These are phyloP conservation scores for Coniochaeta hoffmannii DNA, from an alignment of 2,329 filamentous ascomycete genomes.

Conservation along the genomic window DNA sequence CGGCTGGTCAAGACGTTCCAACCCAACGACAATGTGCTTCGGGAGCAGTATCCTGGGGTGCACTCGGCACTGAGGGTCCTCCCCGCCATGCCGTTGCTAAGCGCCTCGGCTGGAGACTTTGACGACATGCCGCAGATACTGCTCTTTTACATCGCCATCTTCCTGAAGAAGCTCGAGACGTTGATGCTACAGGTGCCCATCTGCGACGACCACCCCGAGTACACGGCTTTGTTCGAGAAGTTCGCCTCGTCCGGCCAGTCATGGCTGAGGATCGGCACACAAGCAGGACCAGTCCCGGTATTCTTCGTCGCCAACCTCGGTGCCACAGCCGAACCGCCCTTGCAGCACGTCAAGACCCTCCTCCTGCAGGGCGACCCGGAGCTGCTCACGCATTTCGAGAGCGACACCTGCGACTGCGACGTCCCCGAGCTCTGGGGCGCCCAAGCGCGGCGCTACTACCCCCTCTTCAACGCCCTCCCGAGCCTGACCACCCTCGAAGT, in stretches of 20 bases:
- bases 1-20: constrained; percentile 9
- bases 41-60: background rate
- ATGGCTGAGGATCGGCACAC: too few relatives aligned
- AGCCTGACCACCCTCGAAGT: constrained; percentile 16
- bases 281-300: too few relatives aligned
- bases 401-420: constrained; percentile 12
- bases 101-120: constrained; percentile 7
- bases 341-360: constrained; percentile 15
- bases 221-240: constrained; percentile 10
- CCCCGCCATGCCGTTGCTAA: background rate
- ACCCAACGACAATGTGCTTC: background rate
- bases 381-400: constrained; percentile 12
- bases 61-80: constrained; percentile 2
- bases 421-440: constrained; percentile 13
- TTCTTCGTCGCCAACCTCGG: too few relatives aligned
- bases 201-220: constrained; percentile 13
- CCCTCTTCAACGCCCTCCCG: constrained; percentile 12
- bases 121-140: constrained; percentile 14
- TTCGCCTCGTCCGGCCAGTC: background rate
- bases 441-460: constrained; percentile 11
- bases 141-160: constrained; percentile 11
- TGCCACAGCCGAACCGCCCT: constrained; percentile 7
- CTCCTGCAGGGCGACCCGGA: constrained; percentile 19
- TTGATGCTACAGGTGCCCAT: constrained; percentile 17
- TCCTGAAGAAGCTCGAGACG: constrained; percentile 13